Evolutionary conservation across 2,329 filamentous ascomycete genomes (phyloP).

Genomic region (Colletotrichum paranaense): DNA sequence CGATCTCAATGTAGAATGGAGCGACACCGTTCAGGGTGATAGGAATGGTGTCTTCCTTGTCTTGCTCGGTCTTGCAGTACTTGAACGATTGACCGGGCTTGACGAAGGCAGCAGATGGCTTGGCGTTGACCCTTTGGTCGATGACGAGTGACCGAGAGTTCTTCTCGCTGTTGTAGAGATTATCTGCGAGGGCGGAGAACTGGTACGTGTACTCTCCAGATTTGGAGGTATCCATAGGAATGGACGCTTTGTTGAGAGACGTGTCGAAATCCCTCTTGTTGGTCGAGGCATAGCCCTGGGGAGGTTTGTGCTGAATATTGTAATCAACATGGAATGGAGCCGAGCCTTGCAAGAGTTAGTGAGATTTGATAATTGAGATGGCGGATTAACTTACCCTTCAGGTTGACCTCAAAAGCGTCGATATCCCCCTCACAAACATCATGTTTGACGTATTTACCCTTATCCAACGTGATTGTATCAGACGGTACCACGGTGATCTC

Average conservation of each 20-base stretch:
- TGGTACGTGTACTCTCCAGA: constrained; percentile 88
- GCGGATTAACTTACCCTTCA: constrained; percentile 70
- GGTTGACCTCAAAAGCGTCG: constrained; percentile 83
- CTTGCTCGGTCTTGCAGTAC: constrained; percentile 88
- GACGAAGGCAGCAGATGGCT: constrained; percentile 83
- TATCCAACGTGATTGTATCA: constrained; percentile 65
- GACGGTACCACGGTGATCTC: constrained; percentile 74
- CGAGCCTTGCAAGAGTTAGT: constrained; percentile 64
- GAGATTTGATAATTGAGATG: background rate
- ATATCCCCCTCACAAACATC: constrained; percentile 96
- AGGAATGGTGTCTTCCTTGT: constrained; percentile 87
- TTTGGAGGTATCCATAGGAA: constrained; percentile 87
- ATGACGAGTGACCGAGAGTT: constrained; percentile 76
- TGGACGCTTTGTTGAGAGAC: constrained; percentile 78
- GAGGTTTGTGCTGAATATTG: constrained; percentile 46
- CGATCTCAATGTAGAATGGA: constrained; percentile 91
- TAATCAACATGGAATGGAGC: constrained; percentile 71
- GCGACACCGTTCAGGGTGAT: constrained; percentile 85
- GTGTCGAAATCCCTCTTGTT: constrained; percentile 78
- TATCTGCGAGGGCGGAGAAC: constrained; percentile 85
- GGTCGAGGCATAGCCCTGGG: constrained; percentile 5
- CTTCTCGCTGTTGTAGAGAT: constrained; percentile 82
- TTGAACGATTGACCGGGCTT: constrained; percentile 94
- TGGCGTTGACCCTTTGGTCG: constrained; percentile 85
- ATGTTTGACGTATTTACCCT: constrained; percentile 73